These are phyloP conservation scores for Tetrapisispora arboricola DNA, from an alignment of 805 yeast genomes.

Conservation along the genomic window DNA sequence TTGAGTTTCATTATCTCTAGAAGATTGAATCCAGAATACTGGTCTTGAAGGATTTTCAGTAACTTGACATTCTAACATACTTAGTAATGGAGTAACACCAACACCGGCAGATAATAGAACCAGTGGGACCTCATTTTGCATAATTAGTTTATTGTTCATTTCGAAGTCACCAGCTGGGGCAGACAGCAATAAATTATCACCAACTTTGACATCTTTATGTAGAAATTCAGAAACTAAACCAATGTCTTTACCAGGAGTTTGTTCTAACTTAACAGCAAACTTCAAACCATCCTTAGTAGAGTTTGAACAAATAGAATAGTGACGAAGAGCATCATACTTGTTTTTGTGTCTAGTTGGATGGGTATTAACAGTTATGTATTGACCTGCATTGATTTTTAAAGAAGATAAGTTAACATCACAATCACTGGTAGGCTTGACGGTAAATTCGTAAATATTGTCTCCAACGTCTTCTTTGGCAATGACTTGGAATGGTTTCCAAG, in stretches of 20 bases:
- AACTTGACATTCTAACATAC: conserved; percentile 36
- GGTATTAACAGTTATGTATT: conserved; percentile 31
- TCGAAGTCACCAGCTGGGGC: conserved; percentile 52
- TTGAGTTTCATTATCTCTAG: conserved; percentile 14
- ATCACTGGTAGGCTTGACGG: conserved; percentile 38
- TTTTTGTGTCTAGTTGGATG: conserved; percentile 30
- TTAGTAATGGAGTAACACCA: conserved; percentile 55
- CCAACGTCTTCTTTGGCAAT: conserved; percentile 35
- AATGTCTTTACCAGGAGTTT: conserved; percentile 12
- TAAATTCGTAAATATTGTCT: conserved; percentile 39
- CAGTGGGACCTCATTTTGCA: conserved; percentile 28
- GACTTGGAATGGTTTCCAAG: conserved; percentile 44
- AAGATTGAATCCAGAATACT: conserved; percentile 25
- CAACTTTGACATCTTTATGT: conserved; percentile 38
- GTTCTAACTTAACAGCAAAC: conserved; percentile 45
- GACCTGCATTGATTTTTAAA: conserved; percentile 30
- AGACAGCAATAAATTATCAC: conserved; percentile 39
- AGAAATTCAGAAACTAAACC: conserved; percentile 45
- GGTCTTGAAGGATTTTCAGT: conserved; percentile 22
- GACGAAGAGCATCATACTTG: conserved; percentile 39
- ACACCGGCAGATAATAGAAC: conserved; percentile 51
- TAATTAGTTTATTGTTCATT: conserved; percentile 19
- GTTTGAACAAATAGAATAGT: conserved; percentile 45
- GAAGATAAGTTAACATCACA: conserved; percentile 22
- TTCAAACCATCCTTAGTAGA: conserved; percentile 35